Evolutionary conservation across 345 rosid species (phyloP).

Genomic region (Pistacia atlantica): DNA sequence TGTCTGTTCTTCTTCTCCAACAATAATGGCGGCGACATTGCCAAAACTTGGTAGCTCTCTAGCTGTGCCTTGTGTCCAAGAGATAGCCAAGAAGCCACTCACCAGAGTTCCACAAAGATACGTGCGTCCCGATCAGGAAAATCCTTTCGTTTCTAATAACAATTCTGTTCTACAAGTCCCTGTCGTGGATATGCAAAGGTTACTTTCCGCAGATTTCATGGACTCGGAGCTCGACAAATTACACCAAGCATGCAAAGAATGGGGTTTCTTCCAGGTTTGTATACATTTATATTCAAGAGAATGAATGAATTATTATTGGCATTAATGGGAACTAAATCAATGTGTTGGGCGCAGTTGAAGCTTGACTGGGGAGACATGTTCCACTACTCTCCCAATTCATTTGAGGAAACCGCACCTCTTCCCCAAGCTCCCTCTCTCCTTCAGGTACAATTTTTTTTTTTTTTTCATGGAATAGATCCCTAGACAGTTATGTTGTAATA

Average conservation of each 20-base stretch:
- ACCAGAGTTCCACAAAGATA: conserved; percentile 7
- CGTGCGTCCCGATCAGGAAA: conserved; percentile 10
- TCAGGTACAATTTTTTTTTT: conserved; percentile 16
- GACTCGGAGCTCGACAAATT: conserved; percentile 26
- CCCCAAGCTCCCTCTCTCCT: conserved; percentile 29
- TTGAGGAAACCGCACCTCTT: conserved; percentile 30
- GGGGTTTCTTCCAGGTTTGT: conserved; percentile 37
- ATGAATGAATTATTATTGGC: too few species aligned
- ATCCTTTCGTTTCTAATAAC: neutral
- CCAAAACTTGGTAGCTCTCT: neutral
- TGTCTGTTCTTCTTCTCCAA: neutral
- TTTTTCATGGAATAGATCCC: too few species aligned
- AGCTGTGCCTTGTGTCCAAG: conserved; percentile 15
- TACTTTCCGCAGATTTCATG: conserved; percentile 6
- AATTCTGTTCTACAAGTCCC: conserved; percentile 16
- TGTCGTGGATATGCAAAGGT: conserved; percentile 19
- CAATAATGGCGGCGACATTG: neutral
- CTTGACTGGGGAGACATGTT: neutral
- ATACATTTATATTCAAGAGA: too few species aligned
- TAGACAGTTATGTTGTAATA: too few species aligned
- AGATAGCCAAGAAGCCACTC: conserved; percentile 10
- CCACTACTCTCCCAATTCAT: neutral
- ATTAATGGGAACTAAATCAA: too few species aligned
- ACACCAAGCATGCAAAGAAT: conserved; percentile 26
- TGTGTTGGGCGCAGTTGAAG: conserved; percentile 17